phyloP scores from a whole-genome alignment of 2,329 filamentous ascomycete species.

The Epichloe festucae region DNA sequence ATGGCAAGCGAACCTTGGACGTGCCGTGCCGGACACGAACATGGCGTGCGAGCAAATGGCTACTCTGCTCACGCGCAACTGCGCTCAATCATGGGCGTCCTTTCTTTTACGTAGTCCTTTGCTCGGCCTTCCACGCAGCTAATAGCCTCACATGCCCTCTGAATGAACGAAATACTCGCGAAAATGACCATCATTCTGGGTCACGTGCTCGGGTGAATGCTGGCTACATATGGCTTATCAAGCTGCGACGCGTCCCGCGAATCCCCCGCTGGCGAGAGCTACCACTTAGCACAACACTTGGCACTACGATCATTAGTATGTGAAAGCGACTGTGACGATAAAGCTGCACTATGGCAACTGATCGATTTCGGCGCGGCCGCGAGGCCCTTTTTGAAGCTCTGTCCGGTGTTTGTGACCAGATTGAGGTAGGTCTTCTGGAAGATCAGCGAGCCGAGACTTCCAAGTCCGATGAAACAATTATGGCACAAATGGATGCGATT shows the following conservation, averaged over 20 bases:
- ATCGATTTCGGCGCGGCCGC: slow-evolving; percentile 26
- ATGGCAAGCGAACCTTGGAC: not conserved
- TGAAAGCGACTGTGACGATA: not conserved
- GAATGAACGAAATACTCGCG: not conserved
- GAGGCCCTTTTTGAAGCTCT: slow-evolving; percentile 28
- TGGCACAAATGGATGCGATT: slow-evolving; percentile 11
- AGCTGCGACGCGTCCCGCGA: not conserved
- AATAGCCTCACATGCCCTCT: not conserved
- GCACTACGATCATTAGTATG: not conserved
- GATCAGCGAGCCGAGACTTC: not conserved
- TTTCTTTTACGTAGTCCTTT: too few species aligned
- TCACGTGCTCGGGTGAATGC: not conserved
- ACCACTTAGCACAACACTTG: not conserved
- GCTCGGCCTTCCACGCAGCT: not conserved
- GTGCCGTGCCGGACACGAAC: not conserved
- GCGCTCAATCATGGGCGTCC: too few species aligned
- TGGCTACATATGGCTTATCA: not conserved
- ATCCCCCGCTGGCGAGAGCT: not conserved
- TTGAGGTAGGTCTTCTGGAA: slow-evolving; percentile 12
- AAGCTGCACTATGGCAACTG: slow-evolving; percentile 20
- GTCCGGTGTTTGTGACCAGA: slow-evolving; percentile 24
- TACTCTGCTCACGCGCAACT: not conserved
- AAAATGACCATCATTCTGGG: not conserved
- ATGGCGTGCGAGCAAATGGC: not conserved
- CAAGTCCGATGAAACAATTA: not conserved